Evolutionary conservation across 768 basidiomycete genomes (phyloP).

Genomic region (Mrakia gelida): DNA sequence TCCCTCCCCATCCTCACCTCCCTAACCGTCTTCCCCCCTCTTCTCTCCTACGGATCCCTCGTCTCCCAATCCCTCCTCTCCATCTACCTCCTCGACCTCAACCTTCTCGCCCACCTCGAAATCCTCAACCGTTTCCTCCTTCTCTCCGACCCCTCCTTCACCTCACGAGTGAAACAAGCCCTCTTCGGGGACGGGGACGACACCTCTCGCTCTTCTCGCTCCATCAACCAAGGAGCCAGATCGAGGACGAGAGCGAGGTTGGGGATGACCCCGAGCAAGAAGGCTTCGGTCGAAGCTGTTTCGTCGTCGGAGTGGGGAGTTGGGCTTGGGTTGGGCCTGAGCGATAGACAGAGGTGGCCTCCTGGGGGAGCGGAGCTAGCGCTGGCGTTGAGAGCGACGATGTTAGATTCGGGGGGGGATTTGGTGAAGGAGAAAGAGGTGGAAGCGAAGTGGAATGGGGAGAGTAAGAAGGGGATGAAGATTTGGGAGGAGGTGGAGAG

Average conservation of each 20-base stretch:
- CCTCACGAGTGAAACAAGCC: slow-evolving; percentile 61
- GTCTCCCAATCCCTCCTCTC: slow-evolving; percentile 55
- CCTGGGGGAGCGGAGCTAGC: slow-evolving; percentile 80
- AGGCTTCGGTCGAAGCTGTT: slow-evolving; percentile 46
- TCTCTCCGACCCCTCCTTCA: slow-evolving; percentile 52
- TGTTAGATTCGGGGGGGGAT: slow-evolving; percentile 68
- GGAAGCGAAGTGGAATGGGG: slow-evolving; percentile 10
- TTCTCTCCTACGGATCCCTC: slow-evolving; percentile 51
- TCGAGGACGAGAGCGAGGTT: slow-evolving; percentile 40
- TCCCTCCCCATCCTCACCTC: slow-evolving; percentile 55
- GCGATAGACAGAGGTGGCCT: slow-evolving; percentile 74
- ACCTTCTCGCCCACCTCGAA: slow-evolving; percentile 61
- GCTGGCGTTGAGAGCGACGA: slow-evolving; percentile 74
- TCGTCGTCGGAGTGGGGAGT: slow-evolving; percentile 52
- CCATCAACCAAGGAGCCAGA: slow-evolving; percentile 38
- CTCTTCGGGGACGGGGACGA: slow-evolving; percentile 69
- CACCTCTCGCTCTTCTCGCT: slow-evolving; percentile 31
- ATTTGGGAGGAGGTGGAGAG: slow-evolving; percentile 43
- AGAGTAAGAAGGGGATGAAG: slow-evolving; percentile 32
- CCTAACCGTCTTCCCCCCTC: slow-evolving; percentile 59
- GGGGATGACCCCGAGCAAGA: slow-evolving; percentile 35
- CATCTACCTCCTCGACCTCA: slow-evolving; percentile 67
- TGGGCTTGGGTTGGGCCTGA: slow-evolving; percentile 68
- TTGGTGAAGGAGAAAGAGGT: slow-evolving; percentile 18
- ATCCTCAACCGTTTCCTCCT: slow-evolving; percentile 42